Conservation (phyloP, 176 grass and related monocot species). For the Olyra latifolia region DNA sequence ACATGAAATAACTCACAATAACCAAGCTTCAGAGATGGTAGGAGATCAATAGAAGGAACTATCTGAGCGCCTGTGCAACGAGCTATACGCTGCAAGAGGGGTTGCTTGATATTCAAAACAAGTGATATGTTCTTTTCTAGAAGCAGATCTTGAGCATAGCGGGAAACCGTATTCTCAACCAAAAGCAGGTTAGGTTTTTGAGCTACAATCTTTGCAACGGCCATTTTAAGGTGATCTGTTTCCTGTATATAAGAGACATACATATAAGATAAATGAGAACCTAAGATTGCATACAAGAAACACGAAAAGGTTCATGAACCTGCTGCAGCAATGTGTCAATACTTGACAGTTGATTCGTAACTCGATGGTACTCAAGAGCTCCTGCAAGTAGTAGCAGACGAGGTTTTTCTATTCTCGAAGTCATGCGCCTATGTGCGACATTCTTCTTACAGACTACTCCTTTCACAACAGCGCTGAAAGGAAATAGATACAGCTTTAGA, state of each 20-base stretch:
- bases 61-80: conserved; percentile 87
- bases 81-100: conserved; percentile 79
- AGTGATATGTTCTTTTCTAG: conserved; percentile 87
- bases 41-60: conserved; percentile 81
- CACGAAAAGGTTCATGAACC: conserved; percentile 47
- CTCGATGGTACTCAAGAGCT: conserved; percentile 93
- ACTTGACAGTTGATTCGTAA: conserved; percentile 84
- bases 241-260: conserved; percentile 53
- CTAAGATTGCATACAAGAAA: conserved; percentile 23
- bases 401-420: conserved; percentile 83
- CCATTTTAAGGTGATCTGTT: conserved; percentile 99
- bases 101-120: conserved; percentile 92
- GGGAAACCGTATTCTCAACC: conserved; percentile 94
- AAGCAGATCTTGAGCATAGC: conserved; percentile 86
- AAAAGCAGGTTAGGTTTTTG: conserved; percentile 85
- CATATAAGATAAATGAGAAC: conserved; percentile 24
- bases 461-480: conserved; percentile 81
- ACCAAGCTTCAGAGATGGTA: conserved; percentile 77
- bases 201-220: conserved; percentile 89
- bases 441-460: conserved; percentile 99
- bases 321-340: conserved; percentile 97
- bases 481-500: conserved; percentile 41
- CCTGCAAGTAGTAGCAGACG: conserved; percentile 84
- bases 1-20: conserved; percentile 91
- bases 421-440: conserved; percentile 89